Base-by-base conservation (phyloP, 2,329 filamentous ascomycete species). In the Setomelanomma holmii region DNA sequence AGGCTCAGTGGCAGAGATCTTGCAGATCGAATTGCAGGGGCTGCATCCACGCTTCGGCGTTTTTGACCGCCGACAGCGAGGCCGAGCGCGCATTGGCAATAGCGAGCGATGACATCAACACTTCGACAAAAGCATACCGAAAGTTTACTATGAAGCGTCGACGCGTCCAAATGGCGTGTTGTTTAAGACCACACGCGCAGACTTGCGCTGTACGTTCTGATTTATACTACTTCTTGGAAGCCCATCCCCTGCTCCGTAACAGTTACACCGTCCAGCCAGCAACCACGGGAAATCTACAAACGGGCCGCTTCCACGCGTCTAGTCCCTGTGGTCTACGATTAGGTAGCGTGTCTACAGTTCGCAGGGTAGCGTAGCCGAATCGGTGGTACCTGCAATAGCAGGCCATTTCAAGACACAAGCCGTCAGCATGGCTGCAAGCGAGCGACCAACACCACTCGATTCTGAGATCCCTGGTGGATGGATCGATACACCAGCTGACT, bases 381-480 rank as follows among this genome's bases (percentile, higher is more conserved):
- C 35, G 27, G 4, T 12, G 39, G 23, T 35, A 38, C 39, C 21
- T 30, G 22, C 10, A 8, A 10, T 38, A 36, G 14, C 23, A 24
- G 11, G 16, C n/a, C n/a, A n/a, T n/a, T 46, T 22, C 44, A 56
- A 40, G 47, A 21, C 42, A 43, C 23, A 8, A 49, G 35, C 17
- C 22, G 3, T 50, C 33, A 50, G 30, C 17, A 74, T 74, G 71
- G 57, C 61, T 43, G 63, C 60, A 17, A 45, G 60, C 36, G 72
- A 73, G 10, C 55, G 49, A 24, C 66, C 70, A 11, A 74, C 70
- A n/a, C 70, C 70, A 16, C 56, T 66, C 16, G 56, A 63, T 5
- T 67, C 71, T 21, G 64, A 71, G 4, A 53, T 74, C 5, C 72
- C 71, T 14, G 74, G 68, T 43, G 71, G 61, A 4, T 75, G 71